Evolutionary conservation across 345 rosid species (phyloP), one percentile per base, ranked within the genome.

Genomic region (Brassica cretica): DNA sequence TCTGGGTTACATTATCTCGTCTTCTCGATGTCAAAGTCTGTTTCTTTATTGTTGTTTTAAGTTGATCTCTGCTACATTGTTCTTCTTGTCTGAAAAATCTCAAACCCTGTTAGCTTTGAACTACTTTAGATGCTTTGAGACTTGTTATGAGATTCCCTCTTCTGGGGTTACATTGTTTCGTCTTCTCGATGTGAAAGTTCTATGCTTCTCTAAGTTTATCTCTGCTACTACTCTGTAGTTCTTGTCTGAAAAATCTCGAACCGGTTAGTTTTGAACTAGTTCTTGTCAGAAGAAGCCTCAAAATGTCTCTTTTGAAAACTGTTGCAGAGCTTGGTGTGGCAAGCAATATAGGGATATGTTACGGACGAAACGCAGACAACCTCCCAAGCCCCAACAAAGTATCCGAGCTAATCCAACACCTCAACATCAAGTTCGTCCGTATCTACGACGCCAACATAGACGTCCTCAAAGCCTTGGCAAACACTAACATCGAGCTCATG

Each of bases 311-410:
- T 16, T 27, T 24, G 58, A 35, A 51, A 58, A 39, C 6, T 73
- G 19, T 72, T 71, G 41, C 83, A 90, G 97, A 76, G 77, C 65
- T 72, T 65, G 84, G 97, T 79, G 33, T 24, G 56, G 93, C 91
- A 79, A 90, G 96, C 86, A 87, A 74, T n/a, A 77, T 93, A 21
- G 99, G 99, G 33, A 85, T 91, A 68, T 95, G 99, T 87, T 91
- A 91, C 27, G 98, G 99, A 81, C 93, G 98, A 85, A 91, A 95
- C 75, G 99, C 97, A 0, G 99, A 95, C 80, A 94, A 95, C 75
- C 94, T 95, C 27, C 98, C 99, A 6, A 93, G 97, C 2, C 94
- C 94, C 0, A 85, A 90, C 76, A 89, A 81, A 82, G 99, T 83
- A 10, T 88, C 85, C 0, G 84, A 87, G 76, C 82, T 93, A 61